Base-by-base conservation (phyloP, 306 rosid species). In the Hippophae rhamnoides region DNA sequence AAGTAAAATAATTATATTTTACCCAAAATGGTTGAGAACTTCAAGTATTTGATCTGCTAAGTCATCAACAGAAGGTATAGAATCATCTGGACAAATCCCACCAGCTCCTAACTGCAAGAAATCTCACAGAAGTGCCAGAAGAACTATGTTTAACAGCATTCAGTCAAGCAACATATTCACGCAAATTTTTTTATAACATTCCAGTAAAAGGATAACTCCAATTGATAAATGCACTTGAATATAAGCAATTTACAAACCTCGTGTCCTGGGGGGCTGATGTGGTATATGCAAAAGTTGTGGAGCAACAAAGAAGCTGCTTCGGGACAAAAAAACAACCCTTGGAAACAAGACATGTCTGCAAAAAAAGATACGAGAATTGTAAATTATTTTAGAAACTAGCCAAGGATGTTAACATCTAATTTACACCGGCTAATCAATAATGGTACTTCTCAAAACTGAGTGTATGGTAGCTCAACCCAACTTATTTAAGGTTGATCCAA, bases 61-160 rank as follows among this genome's bases (percentile, higher is more conserved):
- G 66, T 86, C 94, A 60, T 89, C 95, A 18, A 60, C 88, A 48
- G 90, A 89, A 66, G 81, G 97, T 54, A 70, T 26, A 26, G 79
- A 68, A 70, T 84, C 88, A 56, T 84, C 83, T 9, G 69, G 69
- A 85, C 80, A 80, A 82, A 86, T 73, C 13, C 76, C 74, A 64
- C 85, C 89, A 70, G 97, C 97, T 89, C 95, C 97, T 58, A 89
- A 86, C 97, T 89, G 84, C 86, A 89, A 84, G 74, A 80, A 86
- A 86, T 86, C 94, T 84, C 82, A 70, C 65, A 64, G 81, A 73
- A 75, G 81, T 66, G 82, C 84, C 95, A 76, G 44, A 78, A 69
- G 74, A 69, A 79, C 72, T 81, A 81, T 54, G 86, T 82, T 82
- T 71, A 84, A 74, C 54, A 65, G 56, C 52, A 62, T 78, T 80